A percentile compares a stretch with the other conserved stretches of the same genome.
These are phyloP conservation scores for Physcomitrium patens DNA, from an alignment of 225 moss, liverwort and hornwort genomes.

Conservation along the genomic window DNA sequence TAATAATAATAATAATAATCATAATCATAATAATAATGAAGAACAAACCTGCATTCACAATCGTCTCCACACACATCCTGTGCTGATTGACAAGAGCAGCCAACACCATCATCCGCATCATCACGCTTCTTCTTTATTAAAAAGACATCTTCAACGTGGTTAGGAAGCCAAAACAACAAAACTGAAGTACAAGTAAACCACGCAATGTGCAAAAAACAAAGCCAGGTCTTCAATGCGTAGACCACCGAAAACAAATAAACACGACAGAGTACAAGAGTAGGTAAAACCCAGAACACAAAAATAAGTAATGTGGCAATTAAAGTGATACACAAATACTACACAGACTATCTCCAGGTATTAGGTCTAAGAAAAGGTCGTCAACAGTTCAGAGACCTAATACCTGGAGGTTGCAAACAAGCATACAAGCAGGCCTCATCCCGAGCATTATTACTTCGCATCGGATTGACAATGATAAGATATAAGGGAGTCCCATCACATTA, in stretches of 20 bases:
- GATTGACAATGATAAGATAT: slow-evolving; percentile 5
- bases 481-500: background rate
- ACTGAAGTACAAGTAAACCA: slow-evolving; percentile 14
- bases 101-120: slow-evolving; percentile 83
- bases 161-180: slow-evolving; percentile 39
- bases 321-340: slow-evolving; percentile 5
- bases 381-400: slow-evolving; percentile 8
- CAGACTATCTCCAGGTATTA: background rate
- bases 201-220: slow-evolving; percentile 10
- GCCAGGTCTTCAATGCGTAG: background rate
- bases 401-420: slow-evolving; percentile 1
- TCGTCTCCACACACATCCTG: slow-evolving; percentile 71
- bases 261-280: slow-evolving; percentile 12
- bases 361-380: slow-evolving; percentile 13
- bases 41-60: slow-evolving; percentile 79
- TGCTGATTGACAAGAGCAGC: slow-evolving; percentile 62
- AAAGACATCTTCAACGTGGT: slow-evolving; percentile 69
- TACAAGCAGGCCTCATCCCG: slow-evolving; percentile 1
- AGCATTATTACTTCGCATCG: slow-evolving; percentile 17
- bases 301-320: background rate
- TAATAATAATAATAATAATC: too few relatives aligned
- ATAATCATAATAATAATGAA: background rate
- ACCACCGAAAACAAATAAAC: slow-evolving; percentile 13
- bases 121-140: slow-evolving; percentile 85
- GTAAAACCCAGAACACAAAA: slow-evolving; percentile 1